These are phyloP conservation scores for Berkeleyomyces rouxiae DNA, from an alignment of 2,329 filamentous ascomycete genomes.

Conservation along the genomic window DNA sequence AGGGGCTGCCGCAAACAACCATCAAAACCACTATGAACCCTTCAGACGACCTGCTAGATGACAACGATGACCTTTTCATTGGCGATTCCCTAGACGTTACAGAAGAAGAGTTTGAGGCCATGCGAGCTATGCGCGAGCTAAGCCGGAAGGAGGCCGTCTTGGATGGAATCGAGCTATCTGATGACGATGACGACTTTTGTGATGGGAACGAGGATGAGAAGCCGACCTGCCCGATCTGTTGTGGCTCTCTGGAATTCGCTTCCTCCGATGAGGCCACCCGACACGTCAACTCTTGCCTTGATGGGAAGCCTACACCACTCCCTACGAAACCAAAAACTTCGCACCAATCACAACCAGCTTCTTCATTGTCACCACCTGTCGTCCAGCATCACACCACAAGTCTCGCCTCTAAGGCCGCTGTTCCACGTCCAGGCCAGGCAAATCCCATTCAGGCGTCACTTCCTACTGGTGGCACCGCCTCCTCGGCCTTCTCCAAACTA, in stretches of 20 bases:
- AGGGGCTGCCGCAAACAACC: neutral
- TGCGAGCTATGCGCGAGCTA: conserved; percentile 62
- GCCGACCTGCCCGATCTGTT: conserved; percentile 7
- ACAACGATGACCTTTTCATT: conserved; percentile 36
- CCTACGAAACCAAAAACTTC: conserved; percentile 18
- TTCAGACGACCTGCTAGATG: conserved; percentile 10
- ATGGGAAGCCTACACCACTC: conserved; percentile 55
- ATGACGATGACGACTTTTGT: conserved; percentile 20
- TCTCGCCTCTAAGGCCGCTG: conserved; percentile 48
- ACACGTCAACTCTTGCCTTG: conserved; percentile 87
- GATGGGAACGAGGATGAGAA: conserved; percentile 20
- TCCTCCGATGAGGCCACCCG: conserved; percentile 49
- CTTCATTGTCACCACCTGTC: conserved; percentile 13
- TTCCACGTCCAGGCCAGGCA: conserved; percentile 62
- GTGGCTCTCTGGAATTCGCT: conserved; percentile 7
- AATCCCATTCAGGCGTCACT: conserved; percentile 47
- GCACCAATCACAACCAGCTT: neutral
- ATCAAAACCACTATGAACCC: neutral
- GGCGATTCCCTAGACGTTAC: conserved; percentile 25
- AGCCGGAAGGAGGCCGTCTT: conserved; percentile 46
- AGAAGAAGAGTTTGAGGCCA: conserved; percentile 49
- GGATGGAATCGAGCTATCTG: conserved; percentile 24
- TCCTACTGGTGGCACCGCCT: conserved; percentile 21
- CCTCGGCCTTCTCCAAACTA: conserved; percentile 75
- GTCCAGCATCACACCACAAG: conserved; percentile 31